Evolutionary conservation across 2,329 filamentous ascomycete species (phyloP).

Genomic region (Colletotrichum sp.): DNA sequence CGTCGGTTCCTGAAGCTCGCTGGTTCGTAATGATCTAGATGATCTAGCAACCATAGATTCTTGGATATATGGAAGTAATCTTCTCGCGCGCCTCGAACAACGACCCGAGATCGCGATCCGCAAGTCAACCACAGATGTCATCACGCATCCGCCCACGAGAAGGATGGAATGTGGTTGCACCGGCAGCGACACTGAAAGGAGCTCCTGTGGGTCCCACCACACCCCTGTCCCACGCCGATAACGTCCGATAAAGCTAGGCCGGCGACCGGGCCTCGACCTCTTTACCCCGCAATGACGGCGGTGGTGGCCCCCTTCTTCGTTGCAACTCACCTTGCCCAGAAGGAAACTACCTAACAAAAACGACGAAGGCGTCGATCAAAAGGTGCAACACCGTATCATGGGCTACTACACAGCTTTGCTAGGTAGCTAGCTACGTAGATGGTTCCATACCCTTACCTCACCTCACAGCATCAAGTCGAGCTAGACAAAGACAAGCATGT

Average conservation of each 20-base stretch:
- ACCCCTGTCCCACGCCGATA: neutral
- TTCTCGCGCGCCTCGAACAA: no score
- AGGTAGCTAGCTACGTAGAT: neutral
- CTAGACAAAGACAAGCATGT: neutral
- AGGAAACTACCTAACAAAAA: neutral
- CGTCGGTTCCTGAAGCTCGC: neutral
- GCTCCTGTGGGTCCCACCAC: constrained; percentile 1
- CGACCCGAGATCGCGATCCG: neutral
- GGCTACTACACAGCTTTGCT: no score
- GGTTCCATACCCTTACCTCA: neutral
- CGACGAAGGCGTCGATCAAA: neutral
- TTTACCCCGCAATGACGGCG: constrained; percentile 19
- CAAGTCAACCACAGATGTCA: neutral
- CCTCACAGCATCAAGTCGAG: neutral
- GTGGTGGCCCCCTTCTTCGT: neutral
- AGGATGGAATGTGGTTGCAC: neutral
- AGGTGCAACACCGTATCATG: no score
- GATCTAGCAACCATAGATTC: neutral
- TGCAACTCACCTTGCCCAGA: neutral
- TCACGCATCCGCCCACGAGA: neutral
- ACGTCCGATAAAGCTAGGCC: constrained; percentile 4
- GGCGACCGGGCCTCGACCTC: neutral
- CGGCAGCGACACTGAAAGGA: neutral
- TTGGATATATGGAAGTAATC: neutral
- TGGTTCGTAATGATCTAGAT: neutral